Conservation (phyloP, 2,329 filamentous ascomycete species). For the Metarhizium robertsii region DNA sequence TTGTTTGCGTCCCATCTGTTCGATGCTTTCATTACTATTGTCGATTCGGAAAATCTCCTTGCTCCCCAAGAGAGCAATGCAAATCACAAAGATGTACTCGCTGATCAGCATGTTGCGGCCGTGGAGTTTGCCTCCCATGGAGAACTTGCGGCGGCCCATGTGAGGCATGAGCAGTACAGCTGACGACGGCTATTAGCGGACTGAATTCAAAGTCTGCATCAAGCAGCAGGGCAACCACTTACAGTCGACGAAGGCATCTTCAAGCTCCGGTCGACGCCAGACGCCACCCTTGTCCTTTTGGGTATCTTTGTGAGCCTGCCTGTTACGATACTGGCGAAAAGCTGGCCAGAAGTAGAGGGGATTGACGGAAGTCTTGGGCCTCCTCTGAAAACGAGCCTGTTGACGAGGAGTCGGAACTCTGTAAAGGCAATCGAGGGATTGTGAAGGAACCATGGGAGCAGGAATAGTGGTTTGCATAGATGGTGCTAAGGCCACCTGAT, state of each 20-base stretch:
- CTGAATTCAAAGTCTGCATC: too few relatives aligned
- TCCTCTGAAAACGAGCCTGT: slow-evolving; percentile 25
- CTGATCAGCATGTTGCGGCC: slow-evolving; percentile 63
- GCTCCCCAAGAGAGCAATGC: slow-evolving; percentile 28
- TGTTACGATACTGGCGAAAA: slow-evolving; percentile 56
- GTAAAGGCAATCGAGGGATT: slow-evolving; percentile 34
- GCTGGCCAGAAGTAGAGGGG: slow-evolving; percentile 53
- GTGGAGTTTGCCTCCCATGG: slow-evolving; percentile 52
- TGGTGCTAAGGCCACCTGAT: slow-evolving; percentile 31
- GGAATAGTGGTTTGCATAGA: slow-evolving; percentile 38
- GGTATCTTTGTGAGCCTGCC: slow-evolving; percentile 54
- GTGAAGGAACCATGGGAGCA: slow-evolving; percentile 41
- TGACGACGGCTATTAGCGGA: slow-evolving; percentile 17
- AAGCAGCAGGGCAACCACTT: slow-evolving; percentile 17
- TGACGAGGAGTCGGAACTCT: slow-evolving; percentile 27
- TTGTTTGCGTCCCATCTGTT: slow-evolving; percentile 49
- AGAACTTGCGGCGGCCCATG: slow-evolving; percentile 59
- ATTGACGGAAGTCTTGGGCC: slow-evolving; percentile 35
- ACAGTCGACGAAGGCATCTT: slow-evolving; percentile 61
- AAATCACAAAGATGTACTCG: slow-evolving; percentile 49
- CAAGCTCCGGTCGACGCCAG: slow-evolving; percentile 42
- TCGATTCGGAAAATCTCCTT: slow-evolving; percentile 34
- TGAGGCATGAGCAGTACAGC: slow-evolving; percentile 56
- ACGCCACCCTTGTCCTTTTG: slow-evolving; percentile 52
- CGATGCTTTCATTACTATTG: slow-evolving; percentile 33